Evolutionary conservation across 148 eudicot genomes (phyloP).

Genomic region (Rhododendron williamsianum): DNA sequence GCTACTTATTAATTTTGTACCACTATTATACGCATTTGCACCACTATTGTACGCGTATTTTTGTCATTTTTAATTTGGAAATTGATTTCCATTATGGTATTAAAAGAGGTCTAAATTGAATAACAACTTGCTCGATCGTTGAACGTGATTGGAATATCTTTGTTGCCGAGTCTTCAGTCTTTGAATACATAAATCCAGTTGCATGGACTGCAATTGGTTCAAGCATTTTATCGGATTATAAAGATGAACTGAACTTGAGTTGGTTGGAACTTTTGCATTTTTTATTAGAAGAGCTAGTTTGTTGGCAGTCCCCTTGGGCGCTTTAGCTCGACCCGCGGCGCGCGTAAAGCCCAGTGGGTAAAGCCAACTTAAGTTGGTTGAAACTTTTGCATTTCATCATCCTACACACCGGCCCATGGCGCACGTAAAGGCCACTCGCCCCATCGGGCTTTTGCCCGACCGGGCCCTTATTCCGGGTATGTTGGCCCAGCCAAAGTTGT

Average conservation of each 20-base stretch:
- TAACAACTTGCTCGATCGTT: background rate
- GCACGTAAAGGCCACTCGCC: too few relatives aligned
- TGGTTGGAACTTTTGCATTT: background rate
- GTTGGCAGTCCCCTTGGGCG: too few relatives aligned
- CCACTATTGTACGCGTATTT: background rate
- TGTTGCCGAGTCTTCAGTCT: background rate
- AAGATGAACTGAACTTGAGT: background rate
- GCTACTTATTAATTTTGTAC: background rate
- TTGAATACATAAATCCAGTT: background rate
- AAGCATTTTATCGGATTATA: background rate
- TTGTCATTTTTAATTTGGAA: background rate
- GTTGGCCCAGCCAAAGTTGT: background rate
- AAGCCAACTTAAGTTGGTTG: background rate
- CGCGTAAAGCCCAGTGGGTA: too few relatives aligned
- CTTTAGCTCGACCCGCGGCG: too few relatives aligned
- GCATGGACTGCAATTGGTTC: background rate
- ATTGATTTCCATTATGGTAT: background rate
- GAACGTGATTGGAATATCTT: background rate
- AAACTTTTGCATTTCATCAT: background rate
- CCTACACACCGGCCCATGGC: background rate
- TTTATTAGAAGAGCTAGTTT: too few relatives aligned
- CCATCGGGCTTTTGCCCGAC: background rate
- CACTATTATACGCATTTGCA: background rate
- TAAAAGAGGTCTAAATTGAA: background rate
- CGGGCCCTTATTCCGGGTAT: background rate